A percentile compares a stretch with the other conserved stretches of the same genome.
phyloP scores from a whole-genome alignment of 176 grass and related monocot genomes.

The Zizania latifolia region DNA sequence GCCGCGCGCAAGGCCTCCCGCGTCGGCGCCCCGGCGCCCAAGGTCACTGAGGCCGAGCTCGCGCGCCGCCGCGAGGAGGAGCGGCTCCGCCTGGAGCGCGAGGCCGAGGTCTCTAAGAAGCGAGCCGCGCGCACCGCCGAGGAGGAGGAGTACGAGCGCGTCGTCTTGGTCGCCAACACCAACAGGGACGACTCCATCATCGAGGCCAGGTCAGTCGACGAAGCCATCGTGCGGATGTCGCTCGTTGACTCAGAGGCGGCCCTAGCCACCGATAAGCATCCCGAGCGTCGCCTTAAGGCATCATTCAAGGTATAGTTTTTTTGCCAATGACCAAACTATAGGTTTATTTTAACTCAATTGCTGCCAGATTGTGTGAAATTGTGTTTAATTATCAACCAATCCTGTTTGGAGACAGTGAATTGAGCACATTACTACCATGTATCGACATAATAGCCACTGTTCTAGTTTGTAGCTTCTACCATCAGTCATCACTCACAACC shows the following conservation, averaged over 20 bases:
- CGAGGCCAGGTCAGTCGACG: constrained; percentile 75
- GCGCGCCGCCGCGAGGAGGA: constrained; percentile 72
- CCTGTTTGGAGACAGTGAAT: background rate
- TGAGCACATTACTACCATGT: background rate
- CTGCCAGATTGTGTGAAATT: background rate
- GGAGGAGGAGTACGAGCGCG: constrained; percentile 87
- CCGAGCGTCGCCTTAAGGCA: constrained; percentile 80
- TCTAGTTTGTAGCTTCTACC: background rate
- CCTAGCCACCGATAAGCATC: constrained; percentile 65
- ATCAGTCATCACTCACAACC: background rate
- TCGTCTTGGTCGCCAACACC: constrained; percentile 83
- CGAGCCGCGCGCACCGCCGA: constrained; percentile 57
- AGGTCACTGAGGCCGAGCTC: constrained; percentile 90
- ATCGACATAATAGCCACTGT: background rate
- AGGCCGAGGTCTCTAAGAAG: constrained; percentile 70
- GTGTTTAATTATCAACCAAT: background rate
- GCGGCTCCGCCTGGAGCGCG: constrained; percentile 47
- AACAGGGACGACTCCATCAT: constrained; percentile 94
- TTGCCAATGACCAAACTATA: background rate
- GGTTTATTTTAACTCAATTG: background rate
- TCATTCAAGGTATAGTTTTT: constrained; percentile 90
- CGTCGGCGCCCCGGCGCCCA: constrained; percentile 64
- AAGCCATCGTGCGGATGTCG: constrained; percentile 65
- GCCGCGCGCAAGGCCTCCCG: constrained; percentile 66
- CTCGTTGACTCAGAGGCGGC: constrained; percentile 40